Base-by-base conservation (phyloP, 2,329 filamentous ascomycete genomes). In the Chrysosporium keratinophilum region DNA sequence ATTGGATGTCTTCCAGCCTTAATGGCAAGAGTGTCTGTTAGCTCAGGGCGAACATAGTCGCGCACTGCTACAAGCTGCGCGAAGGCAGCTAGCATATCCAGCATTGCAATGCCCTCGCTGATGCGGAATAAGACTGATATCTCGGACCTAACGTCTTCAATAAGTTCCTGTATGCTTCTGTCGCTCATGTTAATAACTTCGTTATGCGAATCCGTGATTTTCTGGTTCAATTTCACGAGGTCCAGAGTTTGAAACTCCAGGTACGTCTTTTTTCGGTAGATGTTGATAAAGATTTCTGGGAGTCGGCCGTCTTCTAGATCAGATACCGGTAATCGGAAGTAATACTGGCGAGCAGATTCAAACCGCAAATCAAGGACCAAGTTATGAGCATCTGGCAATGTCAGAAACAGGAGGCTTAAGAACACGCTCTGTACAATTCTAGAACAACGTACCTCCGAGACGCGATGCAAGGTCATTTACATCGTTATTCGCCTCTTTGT, bases 181-280 rank as follows among this genome's bases (percentile, higher is more conserved):
- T 96, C 88, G 62, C 87, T 95, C 71, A 91, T 83, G 58, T 84
- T 78, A 2, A 95, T 77, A 1, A 94, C 85, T 68, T 96, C 89
- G 45, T 87, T 83, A 55, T 91, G 85, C 0, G 88, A 85, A 58
- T 94, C 84, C 0, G 81, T 80, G 40, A 96, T 86, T 63, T 85
- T 80, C 55, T 81, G 76, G 61, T 84, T 97, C 39, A 88, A 74
- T 64, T 96, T 93, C 58, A 95, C 78, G 10, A 98, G 76, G 52
- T 84, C 79, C 9, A 97, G 67, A 0, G 93, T 97, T 62, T 94
- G 88, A 60, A 89, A 97, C 66, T 97, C 88, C 33, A 95, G 77
- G 53, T 77, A 78, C n/a, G 81, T 81, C 62, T 84, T 88, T 62
- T 83, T 88, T 42, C 77, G 76, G 58, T 84, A 80, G 0, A 79